Base-by-base conservation (phyloP, 768 basidiomycete genomes). In the Lactifluus volemus region DNA sequence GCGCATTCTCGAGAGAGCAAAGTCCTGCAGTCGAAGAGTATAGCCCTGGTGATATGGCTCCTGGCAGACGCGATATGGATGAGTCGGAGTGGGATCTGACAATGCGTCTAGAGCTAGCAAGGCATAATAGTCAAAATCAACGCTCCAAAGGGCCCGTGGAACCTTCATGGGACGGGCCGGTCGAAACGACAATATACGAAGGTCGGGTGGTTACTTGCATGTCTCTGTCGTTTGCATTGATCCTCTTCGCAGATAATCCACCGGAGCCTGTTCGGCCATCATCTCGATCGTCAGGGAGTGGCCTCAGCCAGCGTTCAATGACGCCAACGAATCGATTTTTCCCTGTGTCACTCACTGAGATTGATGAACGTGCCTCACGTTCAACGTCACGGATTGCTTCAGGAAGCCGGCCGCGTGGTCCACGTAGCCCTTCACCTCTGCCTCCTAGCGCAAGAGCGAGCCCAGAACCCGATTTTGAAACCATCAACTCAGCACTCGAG, bases 41-140 rank as follows among this genome's bases (percentile, higher is more conserved):
- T 21, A 72, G 73, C 15, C 73, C 75, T 8, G 71, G 76, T 54
- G 58, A 56, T 15, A 44, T 57, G 11, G 59, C 72, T 52, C 71
- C 72, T 11, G 70, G 73, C 55, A 68, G 70, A 64, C 76, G 70
- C 64, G 73, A 71, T 5, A 72, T 81, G 64, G 85, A 89, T 63
- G 76, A 81, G 53, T 89, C 86, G 15, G 90, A 92, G 68, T 80
- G 81, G 66, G 88, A 95, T 69, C 76, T 96, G 55, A 80, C 85
- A 21, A 78, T 82, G 75, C 85, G 87, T 51, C 74, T 97, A 54
- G 90, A 90, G 63, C 75, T 96, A 52, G 94, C 94, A 5, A 77
- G 90, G 61, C 81, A 82, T 65, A 97, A 97, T 70, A 92, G 91
- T 70, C 79, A 85, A 68, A 88, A 80, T 70, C 91, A 92, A 66